Evolutionary conservation across 108 stramenopile species (phyloP), one percentile per base, ranked within the genome.

Genomic region (Cyclotella atomus): DNA sequence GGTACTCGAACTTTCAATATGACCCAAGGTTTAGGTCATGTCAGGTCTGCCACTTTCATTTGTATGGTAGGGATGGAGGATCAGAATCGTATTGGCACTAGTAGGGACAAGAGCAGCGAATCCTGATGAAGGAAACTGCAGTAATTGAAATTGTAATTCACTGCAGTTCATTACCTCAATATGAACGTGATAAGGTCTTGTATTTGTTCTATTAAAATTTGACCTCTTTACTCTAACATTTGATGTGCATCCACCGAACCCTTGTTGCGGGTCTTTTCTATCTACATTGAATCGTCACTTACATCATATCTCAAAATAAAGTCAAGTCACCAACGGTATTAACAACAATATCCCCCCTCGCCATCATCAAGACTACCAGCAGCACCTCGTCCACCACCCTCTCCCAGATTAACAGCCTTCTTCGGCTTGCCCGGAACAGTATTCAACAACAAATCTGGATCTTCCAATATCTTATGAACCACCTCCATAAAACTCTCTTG

Each of bases 391-490:
- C 33, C 64, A 59, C 64, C 76, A 25, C 76, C 61, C 49, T 77
- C 63, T 12, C 54, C 66, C 64, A 78, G 60, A 50, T 57, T 77
- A 45, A 88, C 68, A 19, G 71, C 68, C 9, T 70, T 36, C 70
- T 88, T 91, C 20, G 89, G 89, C 62, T 86, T 87, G n/a, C 95
- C 95, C 5, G 95, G 95, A 17, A 91, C 88, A 32, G 98, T 97
- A 69, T 88, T 92, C 41, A 94, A 79, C 60, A 99, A 68, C 23
- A 97, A 85, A 64, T 95, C 92, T 8, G 97, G 97, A 84, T 95
- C 97, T 43, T 98, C 97, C 80, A 98, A 75, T 65, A 99, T 98
- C 71, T 98, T 97, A 55, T 97, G 95, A 6, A 98, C 96, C 16
- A 97, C 95, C 72, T 98, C 99, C 81, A 91, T 83, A 75, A 99